Evolutionary conservation across 768 basidiomycete genomes (phyloP), one percentile per base, ranked within the genome.

Genomic region (Lactifluus rugatus): DNA sequence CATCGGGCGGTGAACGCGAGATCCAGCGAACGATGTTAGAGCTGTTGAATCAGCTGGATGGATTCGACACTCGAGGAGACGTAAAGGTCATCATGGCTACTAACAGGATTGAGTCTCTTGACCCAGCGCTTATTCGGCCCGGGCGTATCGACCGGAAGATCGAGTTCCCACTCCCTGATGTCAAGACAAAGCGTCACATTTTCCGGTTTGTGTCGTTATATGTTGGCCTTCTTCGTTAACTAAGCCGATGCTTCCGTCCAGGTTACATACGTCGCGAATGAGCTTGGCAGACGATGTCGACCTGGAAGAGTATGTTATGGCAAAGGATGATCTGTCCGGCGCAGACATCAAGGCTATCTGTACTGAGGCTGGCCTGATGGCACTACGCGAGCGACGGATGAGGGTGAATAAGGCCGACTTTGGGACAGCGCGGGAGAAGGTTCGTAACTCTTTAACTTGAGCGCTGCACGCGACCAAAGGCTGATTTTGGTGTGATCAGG

Each of bases 51-150:
- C 96, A 99, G 72, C 79, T 99, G 41, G 96, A 99, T 66, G 96
- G 96, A n/a, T 98, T 99, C 71, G 96, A 99, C 69, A 93, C 93
- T 5, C 85, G 94, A 56, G 95, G 95, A n/a, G 96, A 98, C 69
- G 94, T 99, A 58, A 99, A 98, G 73, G 95, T 99, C 64, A 97
- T 99, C 71, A 98, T 98, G 96, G 96, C 96, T 13, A 99, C 96
- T 5, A 99, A 99, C 75, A 85, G 81, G 74, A 99, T 99, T 66
- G 95, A 98, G 70, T 85, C 92, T 3, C 81, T 99, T 28, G 96
- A 99, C 72, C 96, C 96, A 54, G 96, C 96, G 17, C 84, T 99
- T 60, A 96, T 99, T 67, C 89, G 96, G 52, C 96, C 96, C 5
- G 96, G 96, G 48, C 92, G 96, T 67, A 98, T 99, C 62, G 96